These are phyloP conservation scores for Mycena maculata DNA, from an alignment of 768 basidiomycete genomes.

Conservation along the genomic window DNA sequence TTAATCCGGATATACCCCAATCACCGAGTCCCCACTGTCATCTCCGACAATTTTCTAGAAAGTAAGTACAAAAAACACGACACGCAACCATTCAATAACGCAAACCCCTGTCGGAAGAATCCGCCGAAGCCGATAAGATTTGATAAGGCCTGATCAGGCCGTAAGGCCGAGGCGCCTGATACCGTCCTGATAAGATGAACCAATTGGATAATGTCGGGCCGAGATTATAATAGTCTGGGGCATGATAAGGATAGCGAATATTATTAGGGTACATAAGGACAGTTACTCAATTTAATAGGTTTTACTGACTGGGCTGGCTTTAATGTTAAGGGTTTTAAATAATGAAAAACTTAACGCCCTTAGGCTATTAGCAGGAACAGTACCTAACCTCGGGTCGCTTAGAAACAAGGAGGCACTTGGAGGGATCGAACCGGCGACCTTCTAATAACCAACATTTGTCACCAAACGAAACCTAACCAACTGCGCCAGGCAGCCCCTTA, in stretches of 20 bases:
- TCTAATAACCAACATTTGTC: background rate
- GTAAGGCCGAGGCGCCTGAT: background rate
- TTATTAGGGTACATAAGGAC: too few relatives aligned
- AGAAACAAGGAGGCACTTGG: background rate
- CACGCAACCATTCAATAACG: too few relatives aligned
- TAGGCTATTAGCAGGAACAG: too few relatives aligned
- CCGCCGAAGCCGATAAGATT: slow-evolving; percentile 1
- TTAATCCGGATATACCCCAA: too few relatives aligned
- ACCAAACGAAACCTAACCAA: too few relatives aligned
- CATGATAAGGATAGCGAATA: background rate
- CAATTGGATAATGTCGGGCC: background rate
- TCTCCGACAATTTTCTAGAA: too few relatives aligned
- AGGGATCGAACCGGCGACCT: background rate
- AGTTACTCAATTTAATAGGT: background rate
- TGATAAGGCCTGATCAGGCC: slow-evolving; percentile 4
- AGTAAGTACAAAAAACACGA: too few relatives aligned
- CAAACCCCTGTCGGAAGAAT: slow-evolving; percentile 1
- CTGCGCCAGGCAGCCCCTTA: too few relatives aligned
- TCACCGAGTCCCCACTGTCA: too few relatives aligned
- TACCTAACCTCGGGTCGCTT: background rate
- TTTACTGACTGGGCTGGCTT: background rate
- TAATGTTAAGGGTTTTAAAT: too few relatives aligned
- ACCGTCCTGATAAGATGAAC: background rate
- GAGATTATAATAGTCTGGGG: background rate
- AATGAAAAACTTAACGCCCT: too few relatives aligned